Conservation (phyloP, 1,284 basidiomycete genomes). For the Trichosporon sp. region DNA sequence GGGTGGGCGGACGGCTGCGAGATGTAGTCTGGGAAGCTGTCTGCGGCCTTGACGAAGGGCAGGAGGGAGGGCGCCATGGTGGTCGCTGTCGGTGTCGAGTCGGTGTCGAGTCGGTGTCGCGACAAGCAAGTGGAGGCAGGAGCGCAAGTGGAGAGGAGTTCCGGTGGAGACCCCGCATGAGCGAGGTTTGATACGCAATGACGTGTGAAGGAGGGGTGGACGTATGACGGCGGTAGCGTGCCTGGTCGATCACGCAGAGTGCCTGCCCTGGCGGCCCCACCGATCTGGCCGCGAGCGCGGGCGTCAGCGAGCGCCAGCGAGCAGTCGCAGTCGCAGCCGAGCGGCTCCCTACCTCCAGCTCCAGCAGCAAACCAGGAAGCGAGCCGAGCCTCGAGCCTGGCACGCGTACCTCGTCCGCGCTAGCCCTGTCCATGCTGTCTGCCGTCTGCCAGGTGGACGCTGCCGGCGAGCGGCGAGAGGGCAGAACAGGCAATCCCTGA, state of each 20-base stretch:
- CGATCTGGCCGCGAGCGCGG: no score
- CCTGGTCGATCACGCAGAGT: neutral
- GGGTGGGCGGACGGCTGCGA: constrained; percentile 21
- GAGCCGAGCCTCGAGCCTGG: no score
- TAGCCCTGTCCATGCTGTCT: no score
- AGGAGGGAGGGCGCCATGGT: constrained; percentile 51
- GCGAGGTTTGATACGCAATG: neutral
- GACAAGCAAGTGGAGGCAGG: neutral
- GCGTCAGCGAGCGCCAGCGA: no score
- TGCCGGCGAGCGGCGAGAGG: no score
- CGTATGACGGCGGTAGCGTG: neutral
- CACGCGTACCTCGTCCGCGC: no score
- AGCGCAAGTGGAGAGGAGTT: no score
- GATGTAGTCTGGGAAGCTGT: constrained; percentile 56
- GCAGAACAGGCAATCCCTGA: no score
- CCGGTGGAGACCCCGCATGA: neutral
- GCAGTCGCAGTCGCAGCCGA: no score
- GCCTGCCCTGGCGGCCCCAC: neutral
- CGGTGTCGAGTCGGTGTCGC: neutral
- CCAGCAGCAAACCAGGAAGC: no score
- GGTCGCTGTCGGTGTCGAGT: neutral
- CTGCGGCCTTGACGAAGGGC: constrained; percentile 59
- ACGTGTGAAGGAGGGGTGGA: neutral
- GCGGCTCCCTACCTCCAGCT: no score
- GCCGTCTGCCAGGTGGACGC: no score